phyloP scores from a whole-genome alignment of 2,329 filamentous ascomycete genomes.

The Pseudogymnoascus sp. region DNA sequence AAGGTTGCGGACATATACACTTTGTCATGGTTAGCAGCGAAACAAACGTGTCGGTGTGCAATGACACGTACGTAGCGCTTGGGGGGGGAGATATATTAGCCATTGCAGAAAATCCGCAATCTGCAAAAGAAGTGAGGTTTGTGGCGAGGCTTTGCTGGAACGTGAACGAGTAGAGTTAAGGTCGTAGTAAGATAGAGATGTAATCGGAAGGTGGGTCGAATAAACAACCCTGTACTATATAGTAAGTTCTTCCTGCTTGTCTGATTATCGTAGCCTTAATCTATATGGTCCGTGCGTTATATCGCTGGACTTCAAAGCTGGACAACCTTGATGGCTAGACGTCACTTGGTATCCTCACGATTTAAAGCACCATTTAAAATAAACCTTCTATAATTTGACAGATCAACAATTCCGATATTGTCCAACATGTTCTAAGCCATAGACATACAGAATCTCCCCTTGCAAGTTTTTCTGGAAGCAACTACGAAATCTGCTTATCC shows the following conservation, averaged over 20 bases:
- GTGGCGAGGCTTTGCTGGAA: not conserved
- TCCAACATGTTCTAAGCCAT: not conserved
- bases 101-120: not conserved
- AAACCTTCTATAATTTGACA: not conserved
- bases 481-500: not conserved
- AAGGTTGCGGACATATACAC: slow-evolving; percentile 71
- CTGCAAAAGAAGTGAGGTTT: not conserved
- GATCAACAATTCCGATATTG: not conserved
- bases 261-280: not conserved
- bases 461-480: not conserved
- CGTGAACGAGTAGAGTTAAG: not conserved
- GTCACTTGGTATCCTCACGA: not conserved
- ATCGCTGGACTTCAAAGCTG: not conserved
- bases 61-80: slow-evolving; percentile 66
- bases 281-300: not conserved
- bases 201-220: not conserved
- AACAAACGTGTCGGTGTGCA: slow-evolving; percentile 55
- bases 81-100: slow-evolving; percentile 26
- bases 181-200: not conserved
- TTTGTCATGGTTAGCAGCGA: slow-evolving; percentile 29
- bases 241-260: not conserved
- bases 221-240: not conserved
- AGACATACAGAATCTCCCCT: not conserved
- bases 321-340: slow-evolving; percentile 7
- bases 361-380: not conserved